Evolutionary conservation across 116 monocot species (phyloP).

Genomic region (Posidonia oceanica): DNA sequence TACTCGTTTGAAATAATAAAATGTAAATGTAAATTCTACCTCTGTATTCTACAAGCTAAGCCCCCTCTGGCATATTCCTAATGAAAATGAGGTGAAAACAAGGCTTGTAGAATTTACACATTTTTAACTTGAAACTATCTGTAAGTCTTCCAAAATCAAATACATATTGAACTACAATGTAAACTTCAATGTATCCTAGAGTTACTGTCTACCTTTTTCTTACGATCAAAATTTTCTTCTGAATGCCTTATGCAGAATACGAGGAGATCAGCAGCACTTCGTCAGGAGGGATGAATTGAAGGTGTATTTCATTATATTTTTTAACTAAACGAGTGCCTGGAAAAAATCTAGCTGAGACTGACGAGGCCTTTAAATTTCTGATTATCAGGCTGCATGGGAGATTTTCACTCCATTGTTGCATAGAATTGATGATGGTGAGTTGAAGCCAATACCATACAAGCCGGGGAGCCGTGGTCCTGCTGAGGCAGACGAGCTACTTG

Average conservation of each 20-base stretch:
- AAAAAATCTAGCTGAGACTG: neutral
- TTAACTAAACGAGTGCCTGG: neutral
- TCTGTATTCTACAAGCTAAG: no score
- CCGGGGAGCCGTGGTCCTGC: slow-evolving; percentile 77
- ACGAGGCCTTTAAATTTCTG: neutral
- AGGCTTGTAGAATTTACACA: no score
- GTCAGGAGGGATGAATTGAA: slow-evolving; percentile 86
- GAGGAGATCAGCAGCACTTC: slow-evolving; percentile 95
- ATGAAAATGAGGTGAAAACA: no score
- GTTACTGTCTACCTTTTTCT: no score
- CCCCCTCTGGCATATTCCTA: no score
- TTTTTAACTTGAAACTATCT: no score
- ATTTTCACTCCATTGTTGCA: slow-evolving; percentile 95
- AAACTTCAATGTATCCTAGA: no score
- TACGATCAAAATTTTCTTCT: no score
- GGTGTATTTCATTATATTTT: slow-evolving; percentile 22
- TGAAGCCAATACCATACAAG: slow-evolving; percentile 46
- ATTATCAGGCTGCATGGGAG: slow-evolving; percentile 88
- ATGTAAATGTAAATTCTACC: neutral
- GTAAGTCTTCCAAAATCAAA: no score
- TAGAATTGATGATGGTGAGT: slow-evolving; percentile 56
- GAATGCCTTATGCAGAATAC: slow-evolving; percentile 34
- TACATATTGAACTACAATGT: no score
- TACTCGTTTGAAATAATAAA: no score
- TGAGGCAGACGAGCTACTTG: slow-evolving; percentile 60